Percentiles rank a stretch among this genome's conserved stretches.
phyloP scores from a whole-genome alignment of 768 basidiomycete species.

The Xerocomellus chrysenteron region DNA sequence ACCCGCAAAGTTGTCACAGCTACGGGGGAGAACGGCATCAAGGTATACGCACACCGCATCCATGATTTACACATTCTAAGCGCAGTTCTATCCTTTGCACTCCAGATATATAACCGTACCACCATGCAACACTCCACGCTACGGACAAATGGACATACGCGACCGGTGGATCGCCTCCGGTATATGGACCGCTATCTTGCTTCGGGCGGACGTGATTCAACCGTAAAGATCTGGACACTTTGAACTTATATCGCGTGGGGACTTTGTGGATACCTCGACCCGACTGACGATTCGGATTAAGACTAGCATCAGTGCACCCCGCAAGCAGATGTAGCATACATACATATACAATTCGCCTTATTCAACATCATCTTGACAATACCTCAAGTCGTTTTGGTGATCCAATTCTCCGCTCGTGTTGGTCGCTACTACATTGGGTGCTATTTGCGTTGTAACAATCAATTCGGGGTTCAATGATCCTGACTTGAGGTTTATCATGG shows the following conservation, averaged over 20 bases:
- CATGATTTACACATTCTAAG: neutral
- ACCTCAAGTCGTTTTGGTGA: neutral
- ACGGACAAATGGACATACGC: conserved; percentile 88
- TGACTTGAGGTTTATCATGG: no score
- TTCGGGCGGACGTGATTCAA: conserved; percentile 84
- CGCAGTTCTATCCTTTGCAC: neutral
- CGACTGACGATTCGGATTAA: conserved; percentile 13
- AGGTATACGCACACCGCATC: conserved; percentile 47
- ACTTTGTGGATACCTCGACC: conserved; percentile 14
- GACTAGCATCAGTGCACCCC: conserved; percentile 20
- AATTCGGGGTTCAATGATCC: neutral
- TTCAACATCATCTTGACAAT: conserved; percentile 2
- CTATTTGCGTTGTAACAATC: neutral
- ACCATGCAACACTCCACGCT: conserved; percentile 85
- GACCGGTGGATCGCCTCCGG: conserved; percentile 81
- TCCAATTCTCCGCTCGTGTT: neutral
- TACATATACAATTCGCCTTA: conserved; percentile 9
- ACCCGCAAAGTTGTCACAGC: conserved; percentile 90
- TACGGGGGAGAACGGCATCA: conserved; percentile 89
- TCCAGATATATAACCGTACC: conserved; percentile 91
- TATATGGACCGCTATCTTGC: conserved; percentile 97
- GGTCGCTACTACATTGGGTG: neutral
- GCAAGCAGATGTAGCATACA: conserved; percentile 30
- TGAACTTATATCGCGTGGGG: conserved; percentile 36
- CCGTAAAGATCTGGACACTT: conserved; percentile 91